Evolutionary conservation across 495 filamentous ascomycete genomes (phyloP).

Genomic region (Letharia columbiana): DNA sequence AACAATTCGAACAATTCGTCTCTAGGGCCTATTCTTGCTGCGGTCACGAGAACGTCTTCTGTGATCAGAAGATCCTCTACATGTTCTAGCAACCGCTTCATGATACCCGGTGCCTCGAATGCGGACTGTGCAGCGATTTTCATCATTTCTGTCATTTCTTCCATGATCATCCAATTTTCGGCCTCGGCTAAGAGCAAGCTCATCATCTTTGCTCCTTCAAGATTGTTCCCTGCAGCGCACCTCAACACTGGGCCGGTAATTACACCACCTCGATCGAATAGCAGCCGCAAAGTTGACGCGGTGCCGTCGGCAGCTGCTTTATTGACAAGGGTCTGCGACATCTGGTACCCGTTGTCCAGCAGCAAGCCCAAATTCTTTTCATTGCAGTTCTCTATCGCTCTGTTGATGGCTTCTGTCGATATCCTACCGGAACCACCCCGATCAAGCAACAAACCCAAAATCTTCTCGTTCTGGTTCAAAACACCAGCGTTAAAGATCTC

Average conservation of each 20-base stretch:
- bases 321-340: not conserved
- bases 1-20: not conserved
- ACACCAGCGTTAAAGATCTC: not conserved
- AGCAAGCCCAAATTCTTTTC: not conserved
- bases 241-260: not conserved
- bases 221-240: not conserved
- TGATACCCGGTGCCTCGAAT: not conserved
- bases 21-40: not conserved
- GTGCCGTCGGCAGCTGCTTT: not conserved
- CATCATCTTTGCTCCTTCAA: not conserved
- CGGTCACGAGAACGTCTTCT: not conserved
- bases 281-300: not conserved
- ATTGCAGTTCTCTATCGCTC: not conserved
- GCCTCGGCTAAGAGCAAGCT: slow-evolving; percentile 5
- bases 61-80: not conserved
- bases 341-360: not conserved
- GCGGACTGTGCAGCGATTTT: not conserved
- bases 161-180: not conserved
- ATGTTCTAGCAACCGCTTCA: not conserved
- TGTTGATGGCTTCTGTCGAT: not conserved
- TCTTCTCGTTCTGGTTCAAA: not conserved
- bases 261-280: not conserved
- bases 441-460: not conserved
- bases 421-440: not conserved
- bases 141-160: not conserved